Percentiles rank a stretch among this genome's conserved stretches.
Evolutionary conservation across 2,329 filamentous ascomycete species (phyloP).

Genomic region (Aspergillus quadrilineatus): DNA sequence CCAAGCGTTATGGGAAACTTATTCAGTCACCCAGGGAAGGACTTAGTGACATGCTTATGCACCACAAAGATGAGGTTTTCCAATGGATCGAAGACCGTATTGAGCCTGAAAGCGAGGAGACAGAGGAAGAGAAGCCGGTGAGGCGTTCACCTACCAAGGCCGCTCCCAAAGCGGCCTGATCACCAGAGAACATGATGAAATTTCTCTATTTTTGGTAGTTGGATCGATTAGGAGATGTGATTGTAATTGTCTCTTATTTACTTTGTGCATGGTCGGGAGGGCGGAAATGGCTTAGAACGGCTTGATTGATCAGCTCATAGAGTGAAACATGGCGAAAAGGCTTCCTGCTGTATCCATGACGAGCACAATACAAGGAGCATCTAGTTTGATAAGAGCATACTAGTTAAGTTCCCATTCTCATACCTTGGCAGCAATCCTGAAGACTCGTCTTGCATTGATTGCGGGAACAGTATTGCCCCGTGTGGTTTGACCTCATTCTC

Average conservation of each 20-base stretch:
- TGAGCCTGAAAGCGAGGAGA: constrained; percentile 27
- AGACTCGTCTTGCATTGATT: neutral
- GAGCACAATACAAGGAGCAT: neutral
- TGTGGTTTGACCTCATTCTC: neutral
- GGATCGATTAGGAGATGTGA: neutral
- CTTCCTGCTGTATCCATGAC: neutral
- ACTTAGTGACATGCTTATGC: constrained; percentile 58
- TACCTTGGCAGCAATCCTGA: neutral
- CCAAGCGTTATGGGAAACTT: constrained; percentile 59
- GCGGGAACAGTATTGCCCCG: neutral
- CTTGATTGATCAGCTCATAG: constrained; percentile 3
- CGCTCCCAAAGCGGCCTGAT: constrained; percentile 3
- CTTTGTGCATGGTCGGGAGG: neutral
- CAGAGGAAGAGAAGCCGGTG: constrained; percentile 25
- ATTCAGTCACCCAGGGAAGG: constrained; percentile 46
- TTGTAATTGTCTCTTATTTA: neutral
- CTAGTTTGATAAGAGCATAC: neutral
- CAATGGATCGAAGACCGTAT: constrained; percentile 46
- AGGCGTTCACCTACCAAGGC: constrained; percentile 20
- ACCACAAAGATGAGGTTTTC: constrained; percentile 53
- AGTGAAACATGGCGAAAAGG: constrained; percentile 10
- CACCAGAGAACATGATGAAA: neutral
- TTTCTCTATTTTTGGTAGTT: constrained; percentile 5
- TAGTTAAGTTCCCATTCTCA: neutral
- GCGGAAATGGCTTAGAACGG: constrained; percentile 1